These are phyloP conservation scores for Penicillium sumatraense DNA, from an alignment of 2,329 filamentous ascomycete genomes.

Conservation along the genomic window DNA sequence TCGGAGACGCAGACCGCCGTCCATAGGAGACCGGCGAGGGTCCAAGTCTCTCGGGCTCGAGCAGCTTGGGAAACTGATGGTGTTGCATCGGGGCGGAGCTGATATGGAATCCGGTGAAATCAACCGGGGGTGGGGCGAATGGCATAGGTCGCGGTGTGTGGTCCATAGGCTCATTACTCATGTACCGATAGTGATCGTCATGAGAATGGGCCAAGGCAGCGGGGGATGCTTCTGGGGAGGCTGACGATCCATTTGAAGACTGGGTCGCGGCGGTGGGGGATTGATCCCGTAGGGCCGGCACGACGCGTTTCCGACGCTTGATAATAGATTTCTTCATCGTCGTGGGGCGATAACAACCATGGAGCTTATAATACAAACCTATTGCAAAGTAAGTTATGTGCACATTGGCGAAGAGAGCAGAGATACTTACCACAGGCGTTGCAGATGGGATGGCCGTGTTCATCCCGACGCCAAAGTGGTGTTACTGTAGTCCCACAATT, in stretches of 20 bases:
- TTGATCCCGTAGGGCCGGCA: slow-evolving; percentile 69
- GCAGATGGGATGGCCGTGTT: slow-evolving; percentile 94
- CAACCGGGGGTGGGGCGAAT: slow-evolving; percentile 52
- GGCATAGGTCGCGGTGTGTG: slow-evolving; percentile 41
- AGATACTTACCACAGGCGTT: slow-evolving; percentile 88
- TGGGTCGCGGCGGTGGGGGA: slow-evolving; percentile 46
- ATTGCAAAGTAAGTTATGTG: slow-evolving; percentile 14
- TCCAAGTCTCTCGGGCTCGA: slow-evolving; percentile 36
- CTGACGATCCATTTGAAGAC: slow-evolving; percentile 49
- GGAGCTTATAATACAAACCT: slow-evolving; percentile 96
- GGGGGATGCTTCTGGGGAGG: slow-evolving; percentile 46
- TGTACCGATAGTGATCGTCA: slow-evolving; percentile 41
- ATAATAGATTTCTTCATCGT: slow-evolving; percentile 99
- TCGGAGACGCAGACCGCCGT: slow-evolving; percentile 39
- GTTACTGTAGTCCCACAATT: slow-evolving; percentile 98
- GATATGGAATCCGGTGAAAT: slow-evolving; percentile 54
- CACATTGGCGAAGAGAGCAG: not conserved
- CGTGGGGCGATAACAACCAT: slow-evolving; percentile 88
- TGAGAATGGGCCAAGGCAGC: slow-evolving; percentile 34
- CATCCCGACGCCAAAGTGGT: slow-evolving; percentile 91
- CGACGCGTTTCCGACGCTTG: slow-evolving; percentile 91
- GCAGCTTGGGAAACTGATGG: slow-evolving; percentile 35
- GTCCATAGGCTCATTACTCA: slow-evolving; percentile 38
- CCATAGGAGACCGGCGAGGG: slow-evolving; percentile 35
- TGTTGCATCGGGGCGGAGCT: slow-evolving; percentile 38